These are phyloP conservation scores for Labyrinthula sp. DNA, from an alignment of 352 stramenopile species.

Conservation along the genomic window DNA sequence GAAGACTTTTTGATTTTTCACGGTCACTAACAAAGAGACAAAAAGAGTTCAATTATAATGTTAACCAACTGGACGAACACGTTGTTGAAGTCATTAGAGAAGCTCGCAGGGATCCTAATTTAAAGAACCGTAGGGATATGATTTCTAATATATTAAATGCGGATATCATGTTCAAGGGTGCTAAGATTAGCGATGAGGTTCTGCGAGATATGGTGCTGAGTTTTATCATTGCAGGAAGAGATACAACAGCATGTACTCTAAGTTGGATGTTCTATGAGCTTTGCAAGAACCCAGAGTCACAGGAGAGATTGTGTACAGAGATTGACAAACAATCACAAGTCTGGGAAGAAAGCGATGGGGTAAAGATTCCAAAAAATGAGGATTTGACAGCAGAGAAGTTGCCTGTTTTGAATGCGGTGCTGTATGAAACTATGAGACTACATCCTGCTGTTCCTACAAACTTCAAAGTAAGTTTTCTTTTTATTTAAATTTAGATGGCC, in stretches of 20 bases:
- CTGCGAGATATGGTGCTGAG: conserved; percentile 53
- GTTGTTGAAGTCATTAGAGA: conserved; percentile 25
- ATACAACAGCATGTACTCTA: conserved; percentile 49
- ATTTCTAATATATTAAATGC: too few species aligned
- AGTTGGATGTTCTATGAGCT: conserved; percentile 49
- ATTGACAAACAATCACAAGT: too few species aligned
- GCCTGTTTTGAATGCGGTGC: conserved; percentile 15
- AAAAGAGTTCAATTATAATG: conserved; percentile 13
- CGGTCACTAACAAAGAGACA: conserved; percentile 5
- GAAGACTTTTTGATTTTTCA: background rate
- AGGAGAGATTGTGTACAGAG: conserved; percentile 11
- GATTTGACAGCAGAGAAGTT: conserved; percentile 32
- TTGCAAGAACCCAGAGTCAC: conserved; percentile 39
- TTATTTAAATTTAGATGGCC: too few species aligned
- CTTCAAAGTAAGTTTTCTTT: conserved; percentile 12
- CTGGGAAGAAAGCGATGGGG: background rate
- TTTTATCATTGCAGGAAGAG: conserved; percentile 50
- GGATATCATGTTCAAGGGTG: too few species aligned
- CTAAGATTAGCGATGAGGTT: conserved; percentile 22
- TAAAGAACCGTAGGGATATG: conserved; percentile 22
- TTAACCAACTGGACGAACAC: conserved; percentile 16
- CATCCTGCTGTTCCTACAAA: conserved; percentile 14
- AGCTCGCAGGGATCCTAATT: conserved; percentile 4
- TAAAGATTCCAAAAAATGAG: conserved; percentile 9
- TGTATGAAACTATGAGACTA: conserved; percentile 21